Evolutionary conservation across 495 filamentous ascomycete species (phyloP), one percentile per base, ranked within the genome.

Genomic region (Annulohypoxylon nitens): DNA sequence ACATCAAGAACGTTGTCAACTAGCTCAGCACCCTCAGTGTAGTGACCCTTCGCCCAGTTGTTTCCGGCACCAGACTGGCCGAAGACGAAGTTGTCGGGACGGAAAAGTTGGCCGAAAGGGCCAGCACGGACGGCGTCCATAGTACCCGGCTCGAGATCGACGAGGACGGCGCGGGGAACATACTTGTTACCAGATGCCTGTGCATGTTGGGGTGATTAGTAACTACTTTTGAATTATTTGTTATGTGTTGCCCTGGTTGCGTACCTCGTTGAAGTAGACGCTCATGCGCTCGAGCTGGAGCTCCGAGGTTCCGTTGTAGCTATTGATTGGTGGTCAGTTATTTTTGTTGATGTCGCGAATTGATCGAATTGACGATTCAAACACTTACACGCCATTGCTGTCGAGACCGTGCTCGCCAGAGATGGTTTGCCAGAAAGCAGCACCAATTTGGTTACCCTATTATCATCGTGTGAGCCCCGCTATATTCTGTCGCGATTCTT

Each of bases 31-130:
- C 96, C 96, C 88, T 99, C 96, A 67, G 96, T 99, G 90, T 99
- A 99, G 86, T 99, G 96, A 83, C 96, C 96, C 92, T 99, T 99
- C 82, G 96, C 96, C 96, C 96, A 99, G 89, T 98, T 99, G 93
- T 99, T 99, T 86, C 96, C 96, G 78, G 96, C 96, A 88, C 96
- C 95, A 75, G 96, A 98, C 87, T 99, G 96, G 73, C 96, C 96
- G 86, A 98, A 98, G 81, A 99, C 93, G 87, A 99, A 98, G 91
- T 99, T 99, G 88, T 99, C 96, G 79, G 96, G 96, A 78, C 96
- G 95, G 93, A 99, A 99, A 80, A 99, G 94, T 87, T 97, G 92
- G 78, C 96, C 96, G 84, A 99, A 99, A 72, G 96, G 96, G 84
- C 97, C 96, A 79, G 96, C 93, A 84, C 96, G 97, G 86, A 99